phyloP scores from a whole-genome alignment of 2,329 filamentous ascomycete genomes.

The Monilinia fructicola region DNA sequence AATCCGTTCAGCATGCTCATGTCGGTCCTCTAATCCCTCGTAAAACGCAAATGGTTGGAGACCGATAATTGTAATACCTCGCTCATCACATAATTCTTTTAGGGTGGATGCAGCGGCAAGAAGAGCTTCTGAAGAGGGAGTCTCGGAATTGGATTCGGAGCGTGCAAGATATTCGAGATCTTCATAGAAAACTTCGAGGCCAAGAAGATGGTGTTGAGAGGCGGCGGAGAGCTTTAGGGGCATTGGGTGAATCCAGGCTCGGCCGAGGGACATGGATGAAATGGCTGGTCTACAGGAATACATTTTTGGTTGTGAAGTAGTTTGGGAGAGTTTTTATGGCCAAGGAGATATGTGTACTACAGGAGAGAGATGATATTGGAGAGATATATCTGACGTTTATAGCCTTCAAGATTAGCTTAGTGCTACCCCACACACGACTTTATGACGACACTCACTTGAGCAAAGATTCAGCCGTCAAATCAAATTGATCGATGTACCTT shows the following conservation, averaged over 20 bases:
- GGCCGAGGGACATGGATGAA: slow-evolving; percentile 72
- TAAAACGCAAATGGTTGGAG: slow-evolving; percentile 78
- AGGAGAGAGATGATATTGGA: neutral
- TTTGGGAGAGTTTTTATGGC: neutral
- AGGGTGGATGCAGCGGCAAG: slow-evolving; percentile 52
- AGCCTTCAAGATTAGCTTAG: neutral
- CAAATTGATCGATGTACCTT: no score
- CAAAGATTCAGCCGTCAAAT: no score
- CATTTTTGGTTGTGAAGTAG: neutral
- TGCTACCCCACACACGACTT: no score
- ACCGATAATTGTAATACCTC: slow-evolving; percentile 58
- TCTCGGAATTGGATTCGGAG: neutral
- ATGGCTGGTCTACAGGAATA: slow-evolving; percentile 60
- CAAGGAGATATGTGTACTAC: no score
- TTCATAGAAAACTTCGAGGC: slow-evolving; percentile 75
- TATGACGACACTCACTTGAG: no score
- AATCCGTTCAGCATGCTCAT: slow-evolving; percentile 56
- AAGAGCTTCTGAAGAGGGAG: slow-evolving; percentile 37
- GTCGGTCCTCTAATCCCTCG: slow-evolving; percentile 66
- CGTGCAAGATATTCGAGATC: slow-evolving; percentile 61
- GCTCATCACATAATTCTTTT: slow-evolving; percentile 55
- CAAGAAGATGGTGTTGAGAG: slow-evolving; percentile 60
- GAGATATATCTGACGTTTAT: neutral
- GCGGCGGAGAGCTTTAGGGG: slow-evolving; percentile 68
- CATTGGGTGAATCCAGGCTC: slow-evolving; percentile 56